phyloP scores from a whole-genome alignment of 2,329 filamentous ascomycete genomes.

The Penicillium sp. region DNA sequence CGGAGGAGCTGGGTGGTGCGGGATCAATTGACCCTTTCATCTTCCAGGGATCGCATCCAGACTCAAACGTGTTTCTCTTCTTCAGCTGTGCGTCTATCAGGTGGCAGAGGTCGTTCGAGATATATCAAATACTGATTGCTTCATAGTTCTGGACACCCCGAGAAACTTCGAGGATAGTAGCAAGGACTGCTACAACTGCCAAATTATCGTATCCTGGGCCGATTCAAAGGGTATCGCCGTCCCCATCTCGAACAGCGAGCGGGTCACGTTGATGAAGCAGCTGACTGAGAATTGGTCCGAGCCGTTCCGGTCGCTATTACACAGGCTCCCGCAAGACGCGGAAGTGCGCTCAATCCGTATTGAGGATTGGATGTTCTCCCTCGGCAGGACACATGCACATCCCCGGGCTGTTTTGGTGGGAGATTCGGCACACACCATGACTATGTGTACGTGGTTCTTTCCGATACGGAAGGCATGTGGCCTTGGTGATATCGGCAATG shows the following conservation, averaged over 20 bases:
- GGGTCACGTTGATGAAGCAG: conserved; percentile 43
- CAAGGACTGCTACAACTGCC: conserved; percentile 43
- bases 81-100: conserved; percentile 49
- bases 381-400: conserved; percentile 32
- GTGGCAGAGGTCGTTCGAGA: too few relatives aligned
- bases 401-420: conserved; percentile 50
- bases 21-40: conserved; percentile 53
- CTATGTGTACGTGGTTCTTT: conserved; percentile 51
- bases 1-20: conserved; percentile 44
- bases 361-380: conserved; percentile 47
- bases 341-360: conserved; percentile 48
- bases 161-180: conserved; percentile 38
- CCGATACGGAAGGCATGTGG: too few relatives aligned
- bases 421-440: conserved; percentile 57
- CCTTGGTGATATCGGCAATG: not conserved
- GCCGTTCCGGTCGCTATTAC: conserved; percentile 47
- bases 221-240: conserved; percentile 36
- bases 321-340: conserved; percentile 41
- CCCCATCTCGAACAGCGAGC: conserved; percentile 41
- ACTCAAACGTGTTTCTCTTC: conserved; percentile 52
- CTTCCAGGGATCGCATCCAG: conserved; percentile 53
- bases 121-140: not conserved
- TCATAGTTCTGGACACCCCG: conserved; percentile 49
- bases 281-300: conserved; percentile 50
- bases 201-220: conserved; percentile 54